A percentile compares a stretch with the other conserved stretches of the same genome.
Conservation (phyloP, 129 eudicot genomes). For the Mikania micrantha region DNA sequence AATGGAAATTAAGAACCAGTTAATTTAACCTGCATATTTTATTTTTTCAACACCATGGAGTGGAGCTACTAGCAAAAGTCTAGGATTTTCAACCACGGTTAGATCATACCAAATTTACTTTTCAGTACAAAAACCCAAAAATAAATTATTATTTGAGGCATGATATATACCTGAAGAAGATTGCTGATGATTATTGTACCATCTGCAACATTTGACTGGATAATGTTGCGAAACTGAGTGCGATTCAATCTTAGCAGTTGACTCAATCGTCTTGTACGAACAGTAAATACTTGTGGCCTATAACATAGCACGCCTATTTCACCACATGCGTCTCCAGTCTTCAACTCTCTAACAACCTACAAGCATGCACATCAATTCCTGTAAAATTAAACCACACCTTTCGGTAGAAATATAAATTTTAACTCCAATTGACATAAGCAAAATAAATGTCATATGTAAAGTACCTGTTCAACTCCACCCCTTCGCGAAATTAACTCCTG, state of each 20-base stretch:
- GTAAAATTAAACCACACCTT: not conserved
- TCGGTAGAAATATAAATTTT: not conserved
- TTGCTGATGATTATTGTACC: slow-evolving; percentile 67
- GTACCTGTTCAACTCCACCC: slow-evolving; percentile 48
- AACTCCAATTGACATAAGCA: not conserved
- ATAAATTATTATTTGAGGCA: not conserved
- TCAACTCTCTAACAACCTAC: slow-evolving; percentile 48
- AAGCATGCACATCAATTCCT: slow-evolving; percentile 3
- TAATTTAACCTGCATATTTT: not conserved
- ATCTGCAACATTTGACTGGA: slow-evolving; percentile 64
- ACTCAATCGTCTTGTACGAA: slow-evolving; percentile 61
- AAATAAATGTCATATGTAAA: not conserved
- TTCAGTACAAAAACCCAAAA: not conserved
- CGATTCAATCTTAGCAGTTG: slow-evolving; percentile 67
- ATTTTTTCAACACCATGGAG: not conserved
- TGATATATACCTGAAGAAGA: slow-evolving; percentile 63
- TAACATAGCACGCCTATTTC: slow-evolving; percentile 74
- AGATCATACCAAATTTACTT: not conserved
- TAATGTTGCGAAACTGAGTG: slow-evolving; percentile 44
- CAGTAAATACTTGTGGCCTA: slow-evolving; percentile 60
- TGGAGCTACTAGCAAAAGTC: too few relatives aligned
- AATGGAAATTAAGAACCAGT: not conserved
- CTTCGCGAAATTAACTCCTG: slow-evolving; percentile 52
- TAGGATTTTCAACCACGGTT: too few relatives aligned
- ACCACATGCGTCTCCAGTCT: slow-evolving; percentile 62